phyloP scores from a whole-genome alignment of 2,329 filamentous ascomycete genomes.

The Ophiostoma sp. region DNA sequence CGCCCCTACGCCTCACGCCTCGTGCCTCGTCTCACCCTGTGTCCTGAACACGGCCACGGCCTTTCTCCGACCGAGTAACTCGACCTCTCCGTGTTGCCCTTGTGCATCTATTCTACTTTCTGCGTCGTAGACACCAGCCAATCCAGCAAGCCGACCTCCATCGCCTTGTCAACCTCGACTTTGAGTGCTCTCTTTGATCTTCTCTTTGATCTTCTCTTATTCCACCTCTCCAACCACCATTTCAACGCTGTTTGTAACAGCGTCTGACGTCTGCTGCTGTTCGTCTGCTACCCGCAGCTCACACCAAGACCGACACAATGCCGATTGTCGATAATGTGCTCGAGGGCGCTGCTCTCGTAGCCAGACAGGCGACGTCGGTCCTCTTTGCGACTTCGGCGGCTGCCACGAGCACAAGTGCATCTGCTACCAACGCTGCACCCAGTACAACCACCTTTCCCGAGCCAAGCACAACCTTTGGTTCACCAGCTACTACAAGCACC shows the following conservation, averaged over 20 bases:
- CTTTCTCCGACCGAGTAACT: conserved; percentile 1
- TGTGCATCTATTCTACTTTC: background rate
- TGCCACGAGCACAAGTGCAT: conserved; percentile 1
- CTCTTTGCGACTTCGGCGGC: conserved; percentile 16
- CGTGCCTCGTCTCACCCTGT: background rate
- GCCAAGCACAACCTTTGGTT: background rate
- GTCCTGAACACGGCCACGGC: background rate
- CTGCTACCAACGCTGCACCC: background rate
- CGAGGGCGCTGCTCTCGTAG: conserved; percentile 30
- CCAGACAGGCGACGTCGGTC: conserved; percentile 29
- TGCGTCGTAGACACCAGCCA: background rate
- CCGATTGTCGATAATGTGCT: conserved; percentile 30
- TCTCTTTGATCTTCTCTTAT: background rate
- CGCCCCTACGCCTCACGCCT: background rate
- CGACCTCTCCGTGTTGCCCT: background rate
- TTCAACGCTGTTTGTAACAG: background rate
- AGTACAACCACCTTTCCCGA: background rate
- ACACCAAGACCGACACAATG: conserved; percentile 26
- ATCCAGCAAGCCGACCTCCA: background rate
- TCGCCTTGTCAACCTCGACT: background rate
- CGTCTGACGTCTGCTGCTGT: background rate
- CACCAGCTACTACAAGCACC: background rate
- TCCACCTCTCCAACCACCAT: background rate
- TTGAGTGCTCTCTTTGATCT: background rate
- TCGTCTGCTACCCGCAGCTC: background rate